Base-by-base conservation (phyloP, 148 eudicot genomes). In the Heliosperma pusillum region DNA sequence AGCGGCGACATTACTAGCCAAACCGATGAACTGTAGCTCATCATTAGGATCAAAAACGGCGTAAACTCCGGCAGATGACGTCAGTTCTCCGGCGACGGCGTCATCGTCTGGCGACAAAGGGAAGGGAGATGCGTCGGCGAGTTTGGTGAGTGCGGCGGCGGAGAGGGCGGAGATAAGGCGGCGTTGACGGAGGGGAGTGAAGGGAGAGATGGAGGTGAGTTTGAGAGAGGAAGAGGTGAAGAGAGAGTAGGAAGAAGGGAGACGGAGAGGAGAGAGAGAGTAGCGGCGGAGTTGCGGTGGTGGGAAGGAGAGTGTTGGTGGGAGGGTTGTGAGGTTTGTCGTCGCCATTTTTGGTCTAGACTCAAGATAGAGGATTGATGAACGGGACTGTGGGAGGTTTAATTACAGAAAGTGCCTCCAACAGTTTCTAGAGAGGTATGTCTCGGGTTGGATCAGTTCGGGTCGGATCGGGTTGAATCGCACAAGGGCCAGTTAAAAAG, bases 21-120 rank as follows among this genome's bases (percentile, higher is more conserved):
- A 82, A 7, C 98, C 98, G n/a, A 95, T 83, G 74, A 95, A 95
- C 86, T 95, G 97, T 33, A 95, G 84, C 20, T 82, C 90, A 20
- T 78, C 83, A 19, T 71, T 79, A 15, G 77, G 53, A 70, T 90
- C 92, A 69, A 83, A 95, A 1, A 92, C 85, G 0, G 96, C 96
- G 65, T 95, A 95, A 25, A 92, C 93, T 11, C 97, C 98, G 47
- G 90, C 62, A 27, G 75, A 86, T 8, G 90, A 57, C 22, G 90
- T 83, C 42, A 94, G 58, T 0, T 17, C 63, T n/a, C 69, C 86
- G 61, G 81, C 20, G 20, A 77, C 5, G 44, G 60, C 83, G 27
- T 80, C 91, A 11, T 71, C 9, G 27, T 80, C 86, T 36, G 83
- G 63, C 8, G 83, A 59, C 1, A 88, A 74, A 7, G 79, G 33